These are phyloP conservation scores for Trametes cingulata DNA, from an alignment of 768 basidiomycete genomes.

Conservation along the genomic window DNA sequence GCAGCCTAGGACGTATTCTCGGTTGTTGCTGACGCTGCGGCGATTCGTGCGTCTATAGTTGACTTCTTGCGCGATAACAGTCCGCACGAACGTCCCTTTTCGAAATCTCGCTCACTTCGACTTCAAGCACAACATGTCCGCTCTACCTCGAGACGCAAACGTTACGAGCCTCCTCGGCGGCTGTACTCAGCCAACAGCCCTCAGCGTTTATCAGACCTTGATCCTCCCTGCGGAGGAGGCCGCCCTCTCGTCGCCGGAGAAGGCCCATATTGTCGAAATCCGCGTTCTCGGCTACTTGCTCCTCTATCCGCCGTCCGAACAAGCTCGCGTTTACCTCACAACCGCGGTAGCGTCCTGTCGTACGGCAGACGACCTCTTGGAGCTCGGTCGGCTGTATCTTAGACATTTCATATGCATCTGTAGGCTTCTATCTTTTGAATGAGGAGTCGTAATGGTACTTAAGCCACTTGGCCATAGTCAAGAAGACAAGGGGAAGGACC, in stretches of 20 bases:
- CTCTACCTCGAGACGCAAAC: no score
- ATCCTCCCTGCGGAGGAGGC: conserved; percentile 3
- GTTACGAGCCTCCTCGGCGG: no score
- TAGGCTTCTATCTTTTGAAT: background rate
- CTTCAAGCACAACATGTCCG: no score
- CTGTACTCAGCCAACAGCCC: no score
- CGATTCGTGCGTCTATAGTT: no score
- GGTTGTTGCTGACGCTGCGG: no score
- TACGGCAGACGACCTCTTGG: background rate
- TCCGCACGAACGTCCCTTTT: no score
- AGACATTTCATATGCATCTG: conserved; percentile 3
- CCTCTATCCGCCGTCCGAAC: conserved; percentile 3
- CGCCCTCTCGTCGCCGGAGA: background rate
- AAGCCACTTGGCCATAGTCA: background rate
- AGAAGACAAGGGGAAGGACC: background rate
- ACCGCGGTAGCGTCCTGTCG: background rate
- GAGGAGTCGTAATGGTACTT: background rate
- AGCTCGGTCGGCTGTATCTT: conserved; percentile 2
- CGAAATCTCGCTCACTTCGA: no score
- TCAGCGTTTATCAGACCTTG: background rate
- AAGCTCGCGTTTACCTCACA: background rate
- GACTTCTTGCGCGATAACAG: no score
- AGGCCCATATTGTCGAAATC: background rate
- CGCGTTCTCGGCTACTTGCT: conserved; percentile 5
- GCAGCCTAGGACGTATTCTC: no score